These are phyloP conservation scores for Coccomyxa subellipsoidea DNA, from an alignment of 163 green algal genomes.

Conservation along the genomic window DNA sequence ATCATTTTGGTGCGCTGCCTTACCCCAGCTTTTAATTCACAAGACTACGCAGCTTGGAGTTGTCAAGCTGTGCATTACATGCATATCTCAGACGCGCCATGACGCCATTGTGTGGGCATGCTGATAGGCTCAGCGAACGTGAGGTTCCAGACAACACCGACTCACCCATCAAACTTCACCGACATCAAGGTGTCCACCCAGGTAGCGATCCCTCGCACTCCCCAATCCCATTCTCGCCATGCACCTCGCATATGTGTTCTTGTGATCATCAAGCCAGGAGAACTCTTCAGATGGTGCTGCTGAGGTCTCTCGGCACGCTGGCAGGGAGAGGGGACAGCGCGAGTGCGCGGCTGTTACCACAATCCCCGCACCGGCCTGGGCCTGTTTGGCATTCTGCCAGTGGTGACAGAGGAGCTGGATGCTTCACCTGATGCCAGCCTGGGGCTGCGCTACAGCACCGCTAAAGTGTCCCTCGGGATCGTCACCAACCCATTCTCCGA, in stretches of 20 bases:
- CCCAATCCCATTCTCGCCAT: not conserved
- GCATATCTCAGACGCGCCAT: too few relatives aligned
- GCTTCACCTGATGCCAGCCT: conserved; percentile 11
- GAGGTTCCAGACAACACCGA: conserved; percentile 37
- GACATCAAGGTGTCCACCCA: conserved; percentile 41
- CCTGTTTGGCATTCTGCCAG: conserved; percentile 30
- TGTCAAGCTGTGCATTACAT: too few relatives aligned
- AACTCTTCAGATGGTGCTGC: too few relatives aligned
- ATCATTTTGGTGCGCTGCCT: not conserved
- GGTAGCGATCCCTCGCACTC: not conserved
- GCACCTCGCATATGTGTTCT: too few relatives aligned
- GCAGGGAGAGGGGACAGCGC: not conserved
- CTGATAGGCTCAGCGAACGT: conserved; percentile 40
- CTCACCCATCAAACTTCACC: conserved; percentile 38
- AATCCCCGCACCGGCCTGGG: conserved; percentile 26
- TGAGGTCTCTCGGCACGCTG: too few relatives aligned
- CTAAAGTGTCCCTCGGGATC: conserved; percentile 25
- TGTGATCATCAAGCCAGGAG: too few relatives aligned
- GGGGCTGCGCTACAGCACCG: conserved; percentile 42
- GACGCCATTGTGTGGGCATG: too few relatives aligned
- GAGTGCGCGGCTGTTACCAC: conserved; percentile 39
- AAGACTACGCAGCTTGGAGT: too few relatives aligned
- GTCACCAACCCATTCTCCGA: conserved; percentile 18
- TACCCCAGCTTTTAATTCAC: too few relatives aligned
- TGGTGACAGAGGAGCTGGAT: conserved; percentile 12